phyloP scores from a whole-genome alignment of 176 grass and related monocot species.

The Triticum dicoccoides region DNA sequence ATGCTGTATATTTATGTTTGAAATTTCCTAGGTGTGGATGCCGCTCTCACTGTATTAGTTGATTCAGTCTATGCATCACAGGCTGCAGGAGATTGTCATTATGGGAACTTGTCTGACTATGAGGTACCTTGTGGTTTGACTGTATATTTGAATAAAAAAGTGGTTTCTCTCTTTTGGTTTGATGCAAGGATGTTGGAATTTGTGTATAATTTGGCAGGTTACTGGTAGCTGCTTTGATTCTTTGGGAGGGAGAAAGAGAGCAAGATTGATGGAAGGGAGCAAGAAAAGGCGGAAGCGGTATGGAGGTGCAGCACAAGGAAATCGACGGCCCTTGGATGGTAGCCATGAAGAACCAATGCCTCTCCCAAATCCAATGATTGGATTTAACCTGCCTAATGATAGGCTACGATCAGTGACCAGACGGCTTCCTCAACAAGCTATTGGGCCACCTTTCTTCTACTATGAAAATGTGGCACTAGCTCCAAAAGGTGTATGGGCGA shows the following conservation, averaged over 20 bases:
- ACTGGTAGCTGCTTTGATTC: not conserved
- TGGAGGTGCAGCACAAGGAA: slow-evolving; percentile 25
- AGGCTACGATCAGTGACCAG: slow-evolving; percentile 17
- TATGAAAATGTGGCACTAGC: slow-evolving; percentile 83
- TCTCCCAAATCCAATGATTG: slow-evolving; percentile 76
- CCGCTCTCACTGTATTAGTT: slow-evolving; percentile 46
- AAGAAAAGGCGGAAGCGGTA: slow-evolving; percentile 46
- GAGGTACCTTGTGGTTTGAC: slow-evolving; percentile 43
- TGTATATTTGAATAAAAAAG: not conserved
- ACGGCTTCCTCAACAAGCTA: slow-evolving; percentile 39
- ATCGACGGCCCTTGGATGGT: slow-evolving; percentile 27
- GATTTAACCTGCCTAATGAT: slow-evolving; percentile 58
- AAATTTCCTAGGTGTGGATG: slow-evolving; percentile 60
- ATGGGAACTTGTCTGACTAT: slow-evolving; percentile 18
- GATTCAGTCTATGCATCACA: slow-evolving; percentile 82
- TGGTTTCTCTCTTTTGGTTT: not conserved
- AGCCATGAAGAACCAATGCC: slow-evolving; percentile 16
- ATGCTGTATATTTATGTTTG: slow-evolving; percentile 16
- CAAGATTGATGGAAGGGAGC: slow-evolving; percentile 16
- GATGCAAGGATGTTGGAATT: not conserved
- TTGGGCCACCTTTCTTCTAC: slow-evolving; percentile 83
- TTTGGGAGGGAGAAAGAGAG: slow-evolving; percentile 24
- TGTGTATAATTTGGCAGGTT: slow-evolving; percentile 36
- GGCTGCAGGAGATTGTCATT: slow-evolving; percentile 28
- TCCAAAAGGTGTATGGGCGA: slow-evolving; percentile 69